Conservation (phyloP, 139 green algal species). For the Auxenochlorella pyrenoidosa region DNA sequence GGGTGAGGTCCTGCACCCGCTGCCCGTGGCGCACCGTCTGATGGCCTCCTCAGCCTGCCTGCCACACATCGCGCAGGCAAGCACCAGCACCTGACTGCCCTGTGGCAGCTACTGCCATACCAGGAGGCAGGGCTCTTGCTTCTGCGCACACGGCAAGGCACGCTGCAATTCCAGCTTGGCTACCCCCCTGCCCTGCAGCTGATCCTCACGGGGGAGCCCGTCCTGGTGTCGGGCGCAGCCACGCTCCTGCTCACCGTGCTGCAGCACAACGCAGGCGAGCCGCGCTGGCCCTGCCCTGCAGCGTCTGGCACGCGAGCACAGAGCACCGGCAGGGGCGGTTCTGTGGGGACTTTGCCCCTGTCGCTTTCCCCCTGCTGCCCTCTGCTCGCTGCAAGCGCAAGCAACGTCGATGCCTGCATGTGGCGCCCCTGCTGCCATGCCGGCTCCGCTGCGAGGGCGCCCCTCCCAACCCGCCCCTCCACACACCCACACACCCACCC, state of each 20-base stretch:
- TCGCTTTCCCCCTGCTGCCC: background rate
- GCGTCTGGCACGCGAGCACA: too few relatives aligned
- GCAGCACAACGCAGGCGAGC: constrained; percentile 55
- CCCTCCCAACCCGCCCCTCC: too few relatives aligned
- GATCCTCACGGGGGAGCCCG: constrained; percentile 82
- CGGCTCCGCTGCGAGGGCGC: too few relatives aligned
- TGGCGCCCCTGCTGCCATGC: too few relatives aligned
- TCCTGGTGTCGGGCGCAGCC: constrained; percentile 71
- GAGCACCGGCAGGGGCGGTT: too few relatives aligned
- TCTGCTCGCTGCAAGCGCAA: background rate
- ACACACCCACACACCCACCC: too few relatives aligned
- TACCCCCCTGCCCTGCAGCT: constrained; percentile 54
- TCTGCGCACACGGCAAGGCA: background rate
- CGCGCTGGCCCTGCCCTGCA: too few relatives aligned
- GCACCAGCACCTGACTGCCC: background rate
- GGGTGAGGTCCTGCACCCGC: constrained; percentile 71
- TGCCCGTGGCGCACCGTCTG: constrained; percentile 75
- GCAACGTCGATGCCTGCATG: too few relatives aligned
- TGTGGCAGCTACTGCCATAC: too few relatives aligned
- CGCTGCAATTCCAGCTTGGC: background rate
- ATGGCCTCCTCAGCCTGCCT: constrained; percentile 77
- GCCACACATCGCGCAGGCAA: constrained; percentile 79
- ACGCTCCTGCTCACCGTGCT: constrained; percentile 75
- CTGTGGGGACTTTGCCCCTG: too few relatives aligned
- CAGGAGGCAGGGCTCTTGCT: background rate